Evolutionary conservation across 169 alveolate genomes (phyloP).

Genomic region (Plasmodium fragile): DNA sequence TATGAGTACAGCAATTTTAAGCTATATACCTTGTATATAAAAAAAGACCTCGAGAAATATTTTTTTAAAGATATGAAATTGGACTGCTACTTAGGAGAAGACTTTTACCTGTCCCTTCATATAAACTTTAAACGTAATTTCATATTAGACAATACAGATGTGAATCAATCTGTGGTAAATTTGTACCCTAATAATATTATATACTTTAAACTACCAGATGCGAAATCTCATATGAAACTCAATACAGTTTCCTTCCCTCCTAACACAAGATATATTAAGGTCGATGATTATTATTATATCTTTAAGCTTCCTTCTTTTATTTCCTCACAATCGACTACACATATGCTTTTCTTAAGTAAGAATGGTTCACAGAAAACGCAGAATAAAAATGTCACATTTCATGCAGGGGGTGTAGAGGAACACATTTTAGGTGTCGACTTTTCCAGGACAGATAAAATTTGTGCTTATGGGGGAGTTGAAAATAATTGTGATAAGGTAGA

Average conservation of each 20-base stretch:
- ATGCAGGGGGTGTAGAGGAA: background rate
- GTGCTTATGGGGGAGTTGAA: background rate
- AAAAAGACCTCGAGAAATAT: slow-evolving; percentile 31
- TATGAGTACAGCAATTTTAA: slow-evolving; percentile 22
- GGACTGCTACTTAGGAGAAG: slow-evolving; percentile 49
- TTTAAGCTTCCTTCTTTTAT: slow-evolving; percentile 39
- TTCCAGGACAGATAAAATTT: background rate
- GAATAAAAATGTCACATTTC: background rate
- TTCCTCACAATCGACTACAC: background rate
- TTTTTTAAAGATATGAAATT: slow-evolving; percentile 13
- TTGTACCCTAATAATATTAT: slow-evolving; percentile 30
- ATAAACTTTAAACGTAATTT: slow-evolving; percentile 20
- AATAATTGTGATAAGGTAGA: slow-evolving; percentile 9
- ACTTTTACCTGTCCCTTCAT: background rate
- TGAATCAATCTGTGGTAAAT: background rate
- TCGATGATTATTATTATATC: background rate
- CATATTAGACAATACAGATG: slow-evolving; percentile 9
- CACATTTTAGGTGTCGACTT: slow-evolving; percentile 27
- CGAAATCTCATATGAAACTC: background rate
- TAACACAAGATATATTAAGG: slow-evolving; percentile 19
- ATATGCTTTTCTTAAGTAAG: background rate
- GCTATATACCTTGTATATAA: slow-evolving; percentile 12
- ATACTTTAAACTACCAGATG: slow-evolving; percentile 19
- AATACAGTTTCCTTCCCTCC: background rate
- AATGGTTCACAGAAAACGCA: background rate